Percentiles rank a stretch among this genome's conserved stretches.
phyloP scores from a whole-genome alignment of 1,139 yeast genomes.

The Pichiaceae sp. region DNA sequence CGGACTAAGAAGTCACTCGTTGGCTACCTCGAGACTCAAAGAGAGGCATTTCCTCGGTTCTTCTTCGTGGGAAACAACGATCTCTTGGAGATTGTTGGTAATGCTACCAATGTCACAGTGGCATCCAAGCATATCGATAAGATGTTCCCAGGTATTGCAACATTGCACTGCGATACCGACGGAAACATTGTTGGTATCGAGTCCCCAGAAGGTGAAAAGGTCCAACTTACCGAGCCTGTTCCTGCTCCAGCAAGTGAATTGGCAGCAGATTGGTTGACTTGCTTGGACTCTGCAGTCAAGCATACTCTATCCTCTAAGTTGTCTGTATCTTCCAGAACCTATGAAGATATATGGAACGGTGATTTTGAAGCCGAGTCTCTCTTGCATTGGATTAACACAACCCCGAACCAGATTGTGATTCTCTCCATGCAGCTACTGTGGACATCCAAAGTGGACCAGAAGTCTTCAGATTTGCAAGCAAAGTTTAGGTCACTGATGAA shows the following conservation, averaged over 20 bases:
- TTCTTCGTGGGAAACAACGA: slow-evolving; percentile 91
- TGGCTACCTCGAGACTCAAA: slow-evolving; percentile 73
- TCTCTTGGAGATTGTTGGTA: slow-evolving; percentile 73
- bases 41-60: slow-evolving; percentile 73
- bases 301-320: slow-evolving; percentile 35
- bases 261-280: slow-evolving; percentile 51
- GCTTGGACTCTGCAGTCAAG: slow-evolving; percentile 48
- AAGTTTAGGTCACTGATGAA: not conserved
- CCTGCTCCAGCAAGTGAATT: slow-evolving; percentile 30
- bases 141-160: slow-evolving; percentile 61
- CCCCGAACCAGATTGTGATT: slow-evolving; percentile 53
- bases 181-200: slow-evolving; percentile 33
- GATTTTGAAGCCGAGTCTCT: slow-evolving; percentile 10
- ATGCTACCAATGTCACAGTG: slow-evolving; percentile 38
- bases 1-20: slow-evolving; percentile 61
- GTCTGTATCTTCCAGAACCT: slow-evolving; percentile 17
- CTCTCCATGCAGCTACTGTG: slow-evolving; percentile 54
- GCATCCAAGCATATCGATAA: slow-evolving; percentile 59
- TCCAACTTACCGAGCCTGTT: slow-evolving; percentile 38
- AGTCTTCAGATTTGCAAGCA: not conserved
- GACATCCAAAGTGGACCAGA: slow-evolving; percentile 36
- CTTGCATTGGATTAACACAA: slow-evolving; percentile 26
- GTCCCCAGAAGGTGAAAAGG: slow-evolving; percentile 59
- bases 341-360: slow-evolving; percentile 3
- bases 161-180: slow-evolving; percentile 31